These are phyloP conservation scores for Clathrus columnatus DNA, from an alignment of 768 basidiomycete species.

Conservation along the genomic window DNA sequence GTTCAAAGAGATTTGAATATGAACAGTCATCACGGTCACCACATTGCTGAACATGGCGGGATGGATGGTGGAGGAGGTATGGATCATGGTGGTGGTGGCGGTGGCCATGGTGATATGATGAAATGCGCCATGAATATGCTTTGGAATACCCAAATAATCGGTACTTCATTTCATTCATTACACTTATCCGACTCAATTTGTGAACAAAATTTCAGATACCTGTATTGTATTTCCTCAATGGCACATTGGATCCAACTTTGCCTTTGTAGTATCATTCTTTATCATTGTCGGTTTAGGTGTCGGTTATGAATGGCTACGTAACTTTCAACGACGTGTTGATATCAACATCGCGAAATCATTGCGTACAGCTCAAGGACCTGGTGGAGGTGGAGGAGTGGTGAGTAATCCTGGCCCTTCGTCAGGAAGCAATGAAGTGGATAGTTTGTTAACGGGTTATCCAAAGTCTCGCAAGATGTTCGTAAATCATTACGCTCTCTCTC, in stretches of 20 bases:
- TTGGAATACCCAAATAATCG: conserved; percentile 70
- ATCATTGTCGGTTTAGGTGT: conserved; percentile 59
- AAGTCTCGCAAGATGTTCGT: conserved; percentile 10
- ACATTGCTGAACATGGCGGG: conserved; percentile 31
- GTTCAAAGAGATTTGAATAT: not conserved
- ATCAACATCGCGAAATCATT: conserved; percentile 43
- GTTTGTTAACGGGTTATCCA: conserved; percentile 38
- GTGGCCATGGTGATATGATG: conserved; percentile 31
- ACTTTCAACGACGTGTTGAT: conserved; percentile 53
- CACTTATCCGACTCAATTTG: not conserved
- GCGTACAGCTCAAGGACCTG: conserved; percentile 30
- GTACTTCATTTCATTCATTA: not conserved
- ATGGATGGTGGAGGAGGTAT: conserved; percentile 6
- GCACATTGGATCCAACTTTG: conserved; percentile 53
- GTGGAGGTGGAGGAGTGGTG: conserved; percentile 28
- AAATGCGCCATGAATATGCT: conserved; percentile 77
- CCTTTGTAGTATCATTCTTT: conserved; percentile 58
- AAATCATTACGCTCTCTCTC: not conserved
- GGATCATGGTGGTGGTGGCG: conserved; percentile 16
- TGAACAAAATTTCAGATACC: conserved; percentile 37
- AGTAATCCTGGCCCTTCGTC: conserved; percentile 36
- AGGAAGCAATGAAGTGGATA: conserved; percentile 42
- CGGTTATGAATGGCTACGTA: conserved; percentile 74
- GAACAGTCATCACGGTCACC: not conserved
- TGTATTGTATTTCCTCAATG: conserved; percentile 75